phyloP scores from a whole-genome alignment of 257 asterid genomes.

The Ajuga chamaepitys region DNA sequence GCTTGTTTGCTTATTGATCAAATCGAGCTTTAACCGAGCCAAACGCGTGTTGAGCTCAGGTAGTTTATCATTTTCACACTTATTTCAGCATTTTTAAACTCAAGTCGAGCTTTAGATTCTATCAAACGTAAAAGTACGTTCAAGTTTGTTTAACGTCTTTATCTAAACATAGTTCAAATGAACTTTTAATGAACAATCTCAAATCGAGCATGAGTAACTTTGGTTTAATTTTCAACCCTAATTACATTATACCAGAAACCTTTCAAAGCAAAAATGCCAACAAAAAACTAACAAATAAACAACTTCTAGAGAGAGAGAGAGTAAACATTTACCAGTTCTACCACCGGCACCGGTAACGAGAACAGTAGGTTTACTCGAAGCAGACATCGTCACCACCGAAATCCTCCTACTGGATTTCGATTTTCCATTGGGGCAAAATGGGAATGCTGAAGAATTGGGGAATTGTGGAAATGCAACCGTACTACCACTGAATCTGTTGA shows the following conservation, averaged over 20 bases:
- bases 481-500: neutral
- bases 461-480: neutral
- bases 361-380: constrained; percentile 43
- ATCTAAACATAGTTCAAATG: no score
- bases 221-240: no score
- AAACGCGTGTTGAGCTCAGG: no score
- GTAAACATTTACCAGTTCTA: constrained; percentile 58
- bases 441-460: constrained; percentile 13
- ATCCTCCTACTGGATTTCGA: constrained; percentile 18
- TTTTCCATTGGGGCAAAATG: constrained; percentile 13
- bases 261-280: neutral
- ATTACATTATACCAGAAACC: neutral
- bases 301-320: neutral
- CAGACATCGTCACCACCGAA: constrained; percentile 52
- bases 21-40: no score
- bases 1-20: no score
- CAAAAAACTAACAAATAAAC: neutral
- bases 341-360: constrained; percentile 95
- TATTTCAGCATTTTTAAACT: no score
- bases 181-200: no score
- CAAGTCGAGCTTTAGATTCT: no score
- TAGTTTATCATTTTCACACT: no score
- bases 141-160: no score
- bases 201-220: no score
- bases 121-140: no score